Conservation (phyloP, 345 rosid species). For the Psidium guajava region DNA sequence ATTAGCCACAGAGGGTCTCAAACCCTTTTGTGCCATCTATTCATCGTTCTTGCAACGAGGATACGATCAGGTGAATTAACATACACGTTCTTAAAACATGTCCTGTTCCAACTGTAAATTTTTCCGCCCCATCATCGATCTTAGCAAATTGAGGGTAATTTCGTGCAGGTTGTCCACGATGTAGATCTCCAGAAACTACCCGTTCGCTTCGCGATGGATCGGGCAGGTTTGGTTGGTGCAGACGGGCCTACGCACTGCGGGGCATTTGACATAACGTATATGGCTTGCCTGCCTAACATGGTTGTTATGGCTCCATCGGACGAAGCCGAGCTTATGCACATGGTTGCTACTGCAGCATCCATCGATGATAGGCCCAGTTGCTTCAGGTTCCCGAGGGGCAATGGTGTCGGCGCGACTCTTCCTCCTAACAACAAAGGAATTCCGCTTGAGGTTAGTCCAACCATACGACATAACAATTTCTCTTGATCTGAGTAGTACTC, state of each 20-base stretch:
- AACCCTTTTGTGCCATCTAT: slow-evolving; percentile 77
- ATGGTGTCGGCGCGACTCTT: slow-evolving; percentile 46
- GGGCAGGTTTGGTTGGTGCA: slow-evolving; percentile 75
- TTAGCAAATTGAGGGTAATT: neutral
- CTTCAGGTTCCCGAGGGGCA: slow-evolving; percentile 79
- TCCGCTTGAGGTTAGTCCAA: slow-evolving; percentile 38
- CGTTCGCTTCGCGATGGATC: slow-evolving; percentile 56
- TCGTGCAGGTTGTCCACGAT: slow-evolving; percentile 55
- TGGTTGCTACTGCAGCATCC: slow-evolving; percentile 71
- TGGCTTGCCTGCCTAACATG: slow-evolving; percentile 85
- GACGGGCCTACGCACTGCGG: slow-evolving; percentile 81
- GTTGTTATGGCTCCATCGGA: slow-evolving; percentile 80
- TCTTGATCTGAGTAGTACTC: neutral
- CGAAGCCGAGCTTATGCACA: slow-evolving; percentile 70
- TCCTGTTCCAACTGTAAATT: neutral
- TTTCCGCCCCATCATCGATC: too few relatives aligned
- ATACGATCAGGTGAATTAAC: slow-evolving; percentile 54
- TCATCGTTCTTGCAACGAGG: slow-evolving; percentile 72
- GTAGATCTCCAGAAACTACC: slow-evolving; percentile 74
- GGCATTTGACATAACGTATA: slow-evolving; percentile 62
- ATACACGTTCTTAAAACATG: neutral
- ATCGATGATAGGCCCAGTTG: slow-evolving; percentile 79
- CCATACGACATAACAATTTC: neutral
- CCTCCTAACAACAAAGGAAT: slow-evolving; percentile 50
- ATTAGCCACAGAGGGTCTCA: slow-evolving; percentile 59